Conservation (phyloP, 106 monocot genomes). For the Dioscorea zingiberensis region DNA sequence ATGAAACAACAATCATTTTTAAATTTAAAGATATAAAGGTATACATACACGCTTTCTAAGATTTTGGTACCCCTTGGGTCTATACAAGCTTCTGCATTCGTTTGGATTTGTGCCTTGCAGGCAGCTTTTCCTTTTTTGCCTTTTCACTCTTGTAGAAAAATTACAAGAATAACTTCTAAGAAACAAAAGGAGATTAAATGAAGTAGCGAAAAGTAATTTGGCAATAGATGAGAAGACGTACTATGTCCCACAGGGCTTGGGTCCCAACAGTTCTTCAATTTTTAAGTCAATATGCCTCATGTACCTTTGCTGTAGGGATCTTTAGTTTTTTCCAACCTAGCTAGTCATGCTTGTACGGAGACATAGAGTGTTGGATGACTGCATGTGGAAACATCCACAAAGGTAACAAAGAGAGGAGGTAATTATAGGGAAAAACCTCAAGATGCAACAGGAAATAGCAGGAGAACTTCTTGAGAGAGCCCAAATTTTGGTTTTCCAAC, state of each 20-base stretch:
- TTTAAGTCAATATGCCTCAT: slow-evolving; percentile 91
- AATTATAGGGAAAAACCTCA: too few relatives aligned
- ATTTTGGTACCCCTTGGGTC: slow-evolving; percentile 22
- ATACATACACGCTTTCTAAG: slow-evolving; percentile 5
- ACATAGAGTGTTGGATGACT: too few relatives aligned
- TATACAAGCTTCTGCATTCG: slow-evolving; percentile 34
- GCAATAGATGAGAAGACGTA: slow-evolving; percentile 17
- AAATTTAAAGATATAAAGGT: too few relatives aligned
- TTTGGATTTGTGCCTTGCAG: slow-evolving; percentile 71
- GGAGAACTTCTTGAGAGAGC: too few relatives aligned
- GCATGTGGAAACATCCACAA: slow-evolving; percentile 1
- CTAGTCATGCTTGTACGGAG: too few relatives aligned
- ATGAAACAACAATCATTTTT: too few relatives aligned
- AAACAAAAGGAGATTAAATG: neutral
- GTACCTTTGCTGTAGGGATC: slow-evolving; percentile 64
- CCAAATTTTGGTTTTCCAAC: too few relatives aligned
- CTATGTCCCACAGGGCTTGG: slow-evolving; percentile 87
- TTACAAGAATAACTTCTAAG: neutral
- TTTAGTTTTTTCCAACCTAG: slow-evolving; percentile 50
- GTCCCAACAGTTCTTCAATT: slow-evolving; percentile 78
- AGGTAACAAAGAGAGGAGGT: too few relatives aligned
- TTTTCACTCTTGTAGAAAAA: slow-evolving; percentile 52
- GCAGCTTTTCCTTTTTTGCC: slow-evolving; percentile 68
- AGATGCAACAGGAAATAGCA: too few relatives aligned
- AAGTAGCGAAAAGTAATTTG: too few relatives aligned